Conservation (phyloP, 495 filamentous ascomycete genomes). For the Penicillium verhagenii region DNA sequence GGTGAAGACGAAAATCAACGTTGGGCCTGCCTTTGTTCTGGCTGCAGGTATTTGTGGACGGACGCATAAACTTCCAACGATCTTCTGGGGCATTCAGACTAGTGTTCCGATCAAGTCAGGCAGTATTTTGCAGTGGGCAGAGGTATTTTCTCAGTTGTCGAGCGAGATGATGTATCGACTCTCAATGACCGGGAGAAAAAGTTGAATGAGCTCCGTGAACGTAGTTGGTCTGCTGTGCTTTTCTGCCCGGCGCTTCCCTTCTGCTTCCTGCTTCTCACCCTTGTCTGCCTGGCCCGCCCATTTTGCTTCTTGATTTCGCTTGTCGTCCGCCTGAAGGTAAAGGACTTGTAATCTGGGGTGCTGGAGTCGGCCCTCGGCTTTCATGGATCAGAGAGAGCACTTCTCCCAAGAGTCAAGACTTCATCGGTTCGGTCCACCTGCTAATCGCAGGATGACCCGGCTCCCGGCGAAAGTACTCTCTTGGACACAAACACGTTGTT, state of each 20-base stretch:
- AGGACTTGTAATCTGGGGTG: constrained; percentile 16
- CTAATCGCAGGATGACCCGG: no score
- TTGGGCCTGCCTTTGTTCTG: neutral
- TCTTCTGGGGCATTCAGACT: constrained; percentile 22
- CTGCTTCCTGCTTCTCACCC: neutral
- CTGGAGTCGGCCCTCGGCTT: constrained; percentile 9
- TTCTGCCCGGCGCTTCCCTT: neutral
- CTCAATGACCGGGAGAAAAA: constrained; percentile 22
- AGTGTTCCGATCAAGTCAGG: constrained; percentile 21
- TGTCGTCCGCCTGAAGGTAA: constrained; percentile 7
- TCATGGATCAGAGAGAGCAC: no score
- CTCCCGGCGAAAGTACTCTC: no score
- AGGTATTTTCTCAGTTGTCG: constrained; percentile 24
- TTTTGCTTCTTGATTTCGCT: constrained; percentile 2
- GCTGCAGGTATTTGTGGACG: constrained; percentile 14
- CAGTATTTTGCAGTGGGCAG: constrained; percentile 24
- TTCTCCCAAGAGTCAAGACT: no score
- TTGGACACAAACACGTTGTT: no score
- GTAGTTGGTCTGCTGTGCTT: constrained; percentile 22
- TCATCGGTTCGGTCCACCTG: no score
- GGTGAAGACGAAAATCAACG: constrained; percentile 13
- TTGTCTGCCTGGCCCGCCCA: neutral
- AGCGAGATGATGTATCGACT: constrained; percentile 22
- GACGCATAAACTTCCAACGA: constrained; percentile 24
- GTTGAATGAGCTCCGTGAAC: constrained; percentile 32